phyloP scores from a whole-genome alignment of 2,329 filamentous ascomycete species.

The Pseudogymnoascus sp. region DNA sequence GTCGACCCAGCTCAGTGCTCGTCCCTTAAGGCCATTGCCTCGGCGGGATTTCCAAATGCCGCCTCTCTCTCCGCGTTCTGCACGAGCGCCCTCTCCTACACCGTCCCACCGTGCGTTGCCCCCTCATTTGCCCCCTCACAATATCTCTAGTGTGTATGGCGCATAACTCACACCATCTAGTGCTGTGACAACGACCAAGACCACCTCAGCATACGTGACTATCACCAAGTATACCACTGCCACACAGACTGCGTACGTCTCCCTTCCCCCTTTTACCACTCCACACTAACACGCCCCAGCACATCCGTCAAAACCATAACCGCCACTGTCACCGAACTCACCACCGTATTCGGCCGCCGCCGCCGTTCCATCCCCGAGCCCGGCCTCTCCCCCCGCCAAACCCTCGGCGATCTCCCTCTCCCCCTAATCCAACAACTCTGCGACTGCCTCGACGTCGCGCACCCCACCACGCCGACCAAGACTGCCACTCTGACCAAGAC shows the following conservation, averaged over 20 bases:
- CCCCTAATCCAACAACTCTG: background rate
- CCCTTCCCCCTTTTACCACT: background rate
- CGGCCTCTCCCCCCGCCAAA: background rate
- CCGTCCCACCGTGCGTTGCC: background rate
- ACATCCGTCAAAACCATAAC: background rate
- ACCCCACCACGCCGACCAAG: background rate
- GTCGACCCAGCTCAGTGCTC: constrained; percentile 1
- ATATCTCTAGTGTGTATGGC: no score
- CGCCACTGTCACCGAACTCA: background rate
- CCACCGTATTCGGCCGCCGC: background rate
- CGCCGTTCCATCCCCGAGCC: background rate
- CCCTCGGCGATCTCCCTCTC: background rate
- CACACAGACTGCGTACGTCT: background rate
- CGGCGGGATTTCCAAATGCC: background rate
- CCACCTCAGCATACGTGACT: background rate
- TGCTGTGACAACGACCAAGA: constrained; percentile 2
- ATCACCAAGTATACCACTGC: background rate
- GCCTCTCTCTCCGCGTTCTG: background rate
- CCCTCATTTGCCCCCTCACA: background rate
- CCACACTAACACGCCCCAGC: background rate
- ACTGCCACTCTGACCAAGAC: background rate
- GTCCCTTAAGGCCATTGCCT: background rate
- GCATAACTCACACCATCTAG: background rate
- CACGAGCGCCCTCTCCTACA: constrained; percentile 4
- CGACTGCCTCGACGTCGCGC: background rate